Evolutionary conservation across 2,329 filamentous ascomycete species (phyloP), one percentile per base, ranked within the genome.

Genomic region (Clonostachys rhizophaga): DNA sequence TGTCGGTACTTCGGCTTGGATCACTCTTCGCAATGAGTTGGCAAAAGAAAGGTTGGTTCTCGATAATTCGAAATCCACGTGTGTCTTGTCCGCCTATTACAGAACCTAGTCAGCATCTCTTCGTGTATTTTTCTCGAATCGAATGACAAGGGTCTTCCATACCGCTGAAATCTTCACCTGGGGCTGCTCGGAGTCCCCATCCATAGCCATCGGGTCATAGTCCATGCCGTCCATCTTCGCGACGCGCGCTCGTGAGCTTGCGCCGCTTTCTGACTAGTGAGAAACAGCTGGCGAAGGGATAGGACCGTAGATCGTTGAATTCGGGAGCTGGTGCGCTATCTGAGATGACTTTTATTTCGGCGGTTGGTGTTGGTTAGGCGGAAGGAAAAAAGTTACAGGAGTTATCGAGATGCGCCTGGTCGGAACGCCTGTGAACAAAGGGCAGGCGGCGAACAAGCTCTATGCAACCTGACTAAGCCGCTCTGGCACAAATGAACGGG

Each of bases 1-100:
- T 20, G 90, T 96, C 11, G 92, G 91, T 50, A 99, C 88, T 70
- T 99, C 92, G 59, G 90, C 89, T 55, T 96, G 85, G 72, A 97
- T 92, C 49, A 90, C 79, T 62, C 92, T 89, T 52, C 92, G 91
- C 51, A 97, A 72, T 42, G 91, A 87, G 75, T 99, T 99, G 59
- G 92, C 92, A 58, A 96, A 90, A 52, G 91, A 81, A 49, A 96
- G 84, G 63, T 95, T 90, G 59, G 92, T 89, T 64, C 90, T 90
- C 60, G 83, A 86, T 49, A 99, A 83, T 67, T 94, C 86, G 74
- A 97, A 97, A 70, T 96, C 87, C 65, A 96, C 91, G 60, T 88
- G 86, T 58, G 84, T 82, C 53, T 74, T 74, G 63, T 91, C 89
- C 54, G 88, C 88, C 90, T 96, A 5, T 39, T 39, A 5, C 14